Evolutionary conservation across 2,329 filamentous ascomycete genomes (phyloP).

Genomic region (Penicillium sclerotiorum): DNA sequence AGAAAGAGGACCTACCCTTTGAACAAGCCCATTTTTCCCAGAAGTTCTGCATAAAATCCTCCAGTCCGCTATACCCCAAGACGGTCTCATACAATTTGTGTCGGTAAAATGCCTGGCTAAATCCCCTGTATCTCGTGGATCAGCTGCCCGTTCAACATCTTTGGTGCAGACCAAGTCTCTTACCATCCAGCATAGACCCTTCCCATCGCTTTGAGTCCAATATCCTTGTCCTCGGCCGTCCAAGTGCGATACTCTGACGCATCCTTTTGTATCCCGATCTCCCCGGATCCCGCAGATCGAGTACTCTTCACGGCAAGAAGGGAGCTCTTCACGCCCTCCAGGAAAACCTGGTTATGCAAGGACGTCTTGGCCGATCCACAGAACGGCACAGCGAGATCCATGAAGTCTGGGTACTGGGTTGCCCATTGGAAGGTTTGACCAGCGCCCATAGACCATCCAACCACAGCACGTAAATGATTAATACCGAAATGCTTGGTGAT

Average conservation of each 20-base stretch:
- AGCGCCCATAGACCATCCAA: slow-evolving; percentile 74
- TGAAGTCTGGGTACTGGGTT: slow-evolving; percentile 64
- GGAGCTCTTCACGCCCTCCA: slow-evolving; percentile 65
- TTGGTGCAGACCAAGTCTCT: slow-evolving; percentile 11
- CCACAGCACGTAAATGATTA: slow-evolving; percentile 61
- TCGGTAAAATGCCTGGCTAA: slow-evolving; percentile 77
- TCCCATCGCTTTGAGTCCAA: slow-evolving; percentile 70
- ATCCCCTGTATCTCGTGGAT: slow-evolving; percentile 56
- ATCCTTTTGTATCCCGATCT: slow-evolving; percentile 45
- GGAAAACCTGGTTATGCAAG: slow-evolving; percentile 68
- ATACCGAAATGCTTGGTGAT: slow-evolving; percentile 66
- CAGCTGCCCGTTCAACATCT: not conserved
- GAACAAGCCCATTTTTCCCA: slow-evolving; percentile 75
- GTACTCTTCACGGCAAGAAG: slow-evolving; percentile 61
- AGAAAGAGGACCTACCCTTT: slow-evolving; percentile 53
- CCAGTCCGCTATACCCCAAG: slow-evolving; percentile 68
- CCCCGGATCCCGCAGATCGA: slow-evolving; percentile 54
- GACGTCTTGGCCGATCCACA: slow-evolving; percentile 67
- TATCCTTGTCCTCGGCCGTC: slow-evolving; percentile 55
- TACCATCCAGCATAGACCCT: slow-evolving; percentile 74
- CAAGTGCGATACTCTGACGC: slow-evolving; percentile 51
- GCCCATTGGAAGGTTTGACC: slow-evolving; percentile 68
- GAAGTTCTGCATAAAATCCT: slow-evolving; percentile 73
- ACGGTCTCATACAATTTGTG: slow-evolving; percentile 66
- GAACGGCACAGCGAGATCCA: slow-evolving; percentile 67